Conservation (phyloP, 805 yeast genomes). For the Schwanniomyces sp. region DNA sequence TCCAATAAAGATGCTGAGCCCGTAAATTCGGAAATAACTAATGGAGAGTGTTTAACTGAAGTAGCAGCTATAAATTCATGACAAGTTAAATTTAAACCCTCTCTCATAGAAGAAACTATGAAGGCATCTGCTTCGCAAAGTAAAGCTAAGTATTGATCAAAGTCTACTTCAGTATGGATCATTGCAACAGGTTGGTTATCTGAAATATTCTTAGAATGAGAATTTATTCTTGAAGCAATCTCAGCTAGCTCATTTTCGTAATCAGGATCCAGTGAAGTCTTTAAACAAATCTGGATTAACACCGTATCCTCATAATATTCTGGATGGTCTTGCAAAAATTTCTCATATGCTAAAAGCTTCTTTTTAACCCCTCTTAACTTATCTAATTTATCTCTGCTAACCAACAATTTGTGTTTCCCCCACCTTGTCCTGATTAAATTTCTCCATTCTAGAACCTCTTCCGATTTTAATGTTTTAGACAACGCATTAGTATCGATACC, state of each 20-base stretch:
- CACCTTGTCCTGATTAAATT: slow-evolving; percentile 74
- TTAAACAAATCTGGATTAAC: slow-evolving; percentile 78
- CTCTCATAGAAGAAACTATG: slow-evolving; percentile 88
- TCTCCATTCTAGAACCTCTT: slow-evolving; percentile 65
- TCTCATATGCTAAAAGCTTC: slow-evolving; percentile 83
- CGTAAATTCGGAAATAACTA: slow-evolving; percentile 87
- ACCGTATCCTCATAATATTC: slow-evolving; percentile 67
- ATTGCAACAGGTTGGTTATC: slow-evolving; percentile 80
- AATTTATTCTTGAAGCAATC: slow-evolving; percentile 83
- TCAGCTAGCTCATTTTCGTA: slow-evolving; percentile 72
- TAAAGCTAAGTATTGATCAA: slow-evolving; percentile 85
- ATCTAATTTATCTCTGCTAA: slow-evolving; percentile 87
- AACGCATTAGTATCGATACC: slow-evolving; percentile 75
- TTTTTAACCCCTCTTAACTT: slow-evolving; percentile 85
- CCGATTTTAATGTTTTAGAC: slow-evolving; percentile 42
- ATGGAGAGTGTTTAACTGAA: slow-evolving; percentile 68
- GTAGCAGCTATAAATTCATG: slow-evolving; percentile 89
- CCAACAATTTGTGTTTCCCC: slow-evolving; percentile 68
- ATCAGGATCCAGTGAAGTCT: slow-evolving; percentile 54
- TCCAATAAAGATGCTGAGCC: slow-evolving; percentile 84
- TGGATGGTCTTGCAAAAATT: slow-evolving; percentile 71
- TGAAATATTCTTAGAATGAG: slow-evolving; percentile 71
- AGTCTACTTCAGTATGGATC: slow-evolving; percentile 84
- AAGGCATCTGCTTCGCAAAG: slow-evolving; percentile 84
- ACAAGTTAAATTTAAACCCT: slow-evolving; percentile 95